These are phyloP conservation scores for Colletotrichum siamense DNA, from an alignment of 2,329 filamentous ascomycete genomes.

Conservation along the genomic window DNA sequence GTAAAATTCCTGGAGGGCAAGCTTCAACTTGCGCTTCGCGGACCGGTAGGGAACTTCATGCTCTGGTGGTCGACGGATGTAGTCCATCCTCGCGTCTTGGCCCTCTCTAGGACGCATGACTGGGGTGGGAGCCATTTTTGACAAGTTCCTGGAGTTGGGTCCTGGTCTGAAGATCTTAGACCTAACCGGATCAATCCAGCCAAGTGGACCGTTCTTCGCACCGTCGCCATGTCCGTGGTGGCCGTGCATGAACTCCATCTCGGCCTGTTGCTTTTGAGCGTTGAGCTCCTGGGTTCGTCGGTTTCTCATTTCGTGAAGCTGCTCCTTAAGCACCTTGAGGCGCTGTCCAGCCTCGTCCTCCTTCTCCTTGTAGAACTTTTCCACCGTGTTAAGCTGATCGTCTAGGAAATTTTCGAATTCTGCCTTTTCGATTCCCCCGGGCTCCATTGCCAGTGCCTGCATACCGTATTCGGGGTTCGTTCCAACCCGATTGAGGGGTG, in stretches of 20 bases:
- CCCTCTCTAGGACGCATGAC: slow-evolving; percentile 34
- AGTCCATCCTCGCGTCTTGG: slow-evolving; percentile 49
- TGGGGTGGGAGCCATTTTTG: slow-evolving; percentile 59
- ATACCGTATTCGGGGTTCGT: slow-evolving; percentile 47
- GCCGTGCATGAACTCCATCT: slow-evolving; percentile 29
- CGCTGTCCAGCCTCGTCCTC: slow-evolving; percentile 83
- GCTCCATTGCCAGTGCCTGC: slow-evolving; percentile 49
- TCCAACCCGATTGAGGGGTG: slow-evolving; percentile 36
- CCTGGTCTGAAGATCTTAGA: slow-evolving; percentile 60
- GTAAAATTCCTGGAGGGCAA: slow-evolving; percentile 92
- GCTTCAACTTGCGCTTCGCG: slow-evolving; percentile 90
- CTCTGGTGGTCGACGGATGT: slow-evolving; percentile 53
- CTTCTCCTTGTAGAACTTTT: slow-evolving; percentile 86
- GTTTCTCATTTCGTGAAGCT: slow-evolving; percentile 93
- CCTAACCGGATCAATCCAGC: slow-evolving; percentile 60
- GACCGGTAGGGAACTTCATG: slow-evolving; percentile 81
- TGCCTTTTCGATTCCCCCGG: slow-evolving; percentile 75
- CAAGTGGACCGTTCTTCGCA: slow-evolving; percentile 22
- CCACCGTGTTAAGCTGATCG: slow-evolving; percentile 86
- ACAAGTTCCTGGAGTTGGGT: slow-evolving; percentile 65
- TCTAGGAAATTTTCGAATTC: slow-evolving; percentile 91
- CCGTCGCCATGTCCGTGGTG: slow-evolving; percentile 32
- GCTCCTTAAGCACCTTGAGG: slow-evolving; percentile 74
- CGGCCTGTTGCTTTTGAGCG: slow-evolving; percentile 41
- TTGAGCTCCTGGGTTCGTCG: slow-evolving; percentile 76